Evolutionary conservation across 2,329 filamentous ascomycete species (phyloP), one percentile per base, ranked within the genome.

Genomic region (Xylariales sp.): DNA sequence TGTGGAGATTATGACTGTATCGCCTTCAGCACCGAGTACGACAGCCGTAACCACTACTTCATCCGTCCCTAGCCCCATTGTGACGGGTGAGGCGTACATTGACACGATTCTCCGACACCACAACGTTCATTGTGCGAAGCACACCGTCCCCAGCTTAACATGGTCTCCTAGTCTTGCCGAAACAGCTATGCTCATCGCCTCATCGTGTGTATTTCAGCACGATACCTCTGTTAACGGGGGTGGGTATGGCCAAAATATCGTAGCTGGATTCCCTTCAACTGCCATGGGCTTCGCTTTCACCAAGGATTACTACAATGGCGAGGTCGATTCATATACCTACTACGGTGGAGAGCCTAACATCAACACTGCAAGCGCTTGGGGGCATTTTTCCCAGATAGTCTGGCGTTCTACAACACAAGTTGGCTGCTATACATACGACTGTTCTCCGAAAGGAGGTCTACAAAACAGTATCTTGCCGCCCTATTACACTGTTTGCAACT

Each of bases 371-470:
- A 24, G 33, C 7, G 7, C 12, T 7, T 35, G 33, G 33, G 33
- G 33, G 8, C 33, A 35, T 24, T 35, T 35, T 13, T 25, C 33
- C 19, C 33, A 35, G 14, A 27, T 35, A 12, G 21, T 35, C n/a
- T 35, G 33, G 33, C 15, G 14, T 5, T 15, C 16, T 16, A 35
- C 20, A 10, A 25, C 21, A 4, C 18, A 14, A 5, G 21, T 35
- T 14, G 33, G 33, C 14, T 35, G 33, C 33, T 27, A 35, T 25
- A 35, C 33, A 10, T n/a, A 35, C n/a, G 21, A 35, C 14, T 35
- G 33, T 7, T 35, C 33, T 7, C 7, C 21, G 6, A 25, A 20
- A n/a, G n/a, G n/a, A 5, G 33, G 33, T 11, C 21, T 35, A 3
- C 15, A 25, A 6, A 25, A 27, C 11, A 21, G 21, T 15, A 16